Conservation (phyloP, 345 rosid genomes). For the Eucalyptus tenuipes region DNA sequence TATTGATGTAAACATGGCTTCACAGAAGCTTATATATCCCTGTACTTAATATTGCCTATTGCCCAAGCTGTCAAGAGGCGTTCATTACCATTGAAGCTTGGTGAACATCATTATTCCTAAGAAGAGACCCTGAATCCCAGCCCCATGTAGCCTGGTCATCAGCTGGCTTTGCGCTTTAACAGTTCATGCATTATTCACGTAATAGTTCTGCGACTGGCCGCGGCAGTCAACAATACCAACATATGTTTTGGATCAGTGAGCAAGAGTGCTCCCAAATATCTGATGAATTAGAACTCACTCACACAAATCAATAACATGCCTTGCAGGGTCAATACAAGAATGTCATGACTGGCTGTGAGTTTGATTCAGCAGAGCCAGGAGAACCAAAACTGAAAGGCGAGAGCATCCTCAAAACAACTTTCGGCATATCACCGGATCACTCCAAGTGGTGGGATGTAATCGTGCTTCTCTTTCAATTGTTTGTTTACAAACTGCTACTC, state of each 20-base stretch:
- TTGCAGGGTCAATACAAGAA: conserved; percentile 26
- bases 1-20: background rate
- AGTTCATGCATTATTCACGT: background rate
- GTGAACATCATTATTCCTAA: background rate
- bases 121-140: background rate
- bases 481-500: background rate
- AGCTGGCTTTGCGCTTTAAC: background rate
- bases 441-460: conserved; percentile 15
- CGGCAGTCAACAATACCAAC: background rate
- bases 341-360: conserved; percentile 18
- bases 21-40: background rate
- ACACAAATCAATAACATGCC: background rate
- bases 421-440: background rate
- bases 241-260: background rate
- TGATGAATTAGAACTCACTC: background rate
- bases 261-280: background rate
- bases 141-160: background rate
- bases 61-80: background rate
- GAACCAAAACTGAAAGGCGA: conserved; percentile 12
- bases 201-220: background rate
- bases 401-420: background rate
- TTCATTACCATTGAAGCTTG: background rate
- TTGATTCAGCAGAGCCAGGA: conserved; percentile 2
- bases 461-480: conserved; percentile 2
- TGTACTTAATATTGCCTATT: background rate